Evolutionary conservation across 164 flowering plant species (phyloP).

Genomic region (grape (Vitis vinifera)): ASM3070453v1 NC_081818.1:21745501-21746000

Average conservation of each 20-base stretch:
- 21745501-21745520: no score
- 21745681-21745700: conserved; percentile 40
- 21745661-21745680: conserved; percentile 7
- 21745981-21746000: conserved; percentile 79
- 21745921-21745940: conserved; percentile 63
- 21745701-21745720: conserved; percentile 71
- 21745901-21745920: conserved; percentile 83
- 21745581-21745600: no score
- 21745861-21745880: conserved; percentile 83
- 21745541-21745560: no score
- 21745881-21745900: conserved; percentile 76
- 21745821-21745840: conserved; percentile 70
- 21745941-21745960: conserved; percentile 65
- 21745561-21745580: no score
- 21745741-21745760: conserved; percentile 78
- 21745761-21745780: conserved; percentile 83
- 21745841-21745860: conserved; percentile 82
- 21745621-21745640: no score
- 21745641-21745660: conserved; percentile 11
- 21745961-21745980: conserved; percentile 71
- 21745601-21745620: no score
- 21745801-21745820: conserved; percentile 73
- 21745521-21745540: no score
- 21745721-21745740: conserved; percentile 79
- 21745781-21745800: conserved; percentile 59